Evolutionary conservation across 495 filamentous ascomycete species (phyloP), one percentile per base, ranked within the genome.

Genomic region (Aspergillus coremiiformis): DNA sequence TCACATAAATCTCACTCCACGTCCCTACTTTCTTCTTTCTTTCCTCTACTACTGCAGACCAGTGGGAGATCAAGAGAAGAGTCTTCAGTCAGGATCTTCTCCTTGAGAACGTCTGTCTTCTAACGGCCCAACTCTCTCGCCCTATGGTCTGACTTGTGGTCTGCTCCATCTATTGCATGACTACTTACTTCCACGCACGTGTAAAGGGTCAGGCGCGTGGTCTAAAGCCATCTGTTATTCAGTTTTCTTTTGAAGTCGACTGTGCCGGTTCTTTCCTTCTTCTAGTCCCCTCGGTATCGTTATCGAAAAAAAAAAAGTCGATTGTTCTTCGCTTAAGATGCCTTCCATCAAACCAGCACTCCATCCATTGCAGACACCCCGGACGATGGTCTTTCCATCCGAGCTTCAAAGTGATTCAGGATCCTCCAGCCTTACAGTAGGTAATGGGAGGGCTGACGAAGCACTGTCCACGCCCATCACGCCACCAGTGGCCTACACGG

Each of bases 401-500:
- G 86, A 92, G 66, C 74, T 92, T 15, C 78, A 78, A 39, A 52
- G 51, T 44, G 57, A 56, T 51, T 51, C 52, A 17, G 59, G 39
- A 15, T 12, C 47, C 42, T 12, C 47, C 42, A 57, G 52, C 66
- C 75, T 49, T 56, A 75, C 44, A 66, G 70, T 26, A 66, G 70
- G 51, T 27, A 49, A 52, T 15, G 57, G 81, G 55, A 79, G 79
- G 52, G 68, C 72, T 46, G 76, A 80, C 50, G 77, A 83, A 54
- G 58, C 72, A 23, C 65, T 60, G 8, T 83, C 83, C 60, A 96
- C 90, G 3, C 92, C 91, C 43, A 94, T 97, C 70, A 93, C 86
- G n/a, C 91, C 92, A 23, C 92, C 92, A 2, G 74, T 78, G 4
- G 90, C 92, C 48, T 97, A 97, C 63, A 86, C 89, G 37, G 88